Base-by-base conservation (phyloP, 257 asterid genomes). In the Capsicum rhomboideum region DNA sequence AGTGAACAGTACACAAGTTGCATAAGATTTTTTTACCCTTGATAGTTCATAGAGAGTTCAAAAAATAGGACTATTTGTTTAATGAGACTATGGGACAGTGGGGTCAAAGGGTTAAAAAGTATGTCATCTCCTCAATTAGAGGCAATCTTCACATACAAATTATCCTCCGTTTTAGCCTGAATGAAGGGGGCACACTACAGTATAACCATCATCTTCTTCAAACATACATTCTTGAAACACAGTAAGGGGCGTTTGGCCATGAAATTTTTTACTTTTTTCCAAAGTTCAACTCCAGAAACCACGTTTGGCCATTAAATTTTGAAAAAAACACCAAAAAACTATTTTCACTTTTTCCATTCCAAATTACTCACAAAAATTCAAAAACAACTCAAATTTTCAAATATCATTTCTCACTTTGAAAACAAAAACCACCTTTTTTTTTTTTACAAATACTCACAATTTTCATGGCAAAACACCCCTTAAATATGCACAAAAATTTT, bases 101-200 rank as follows among this genome's bases (percentile, higher is more conserved):
- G 94, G 92, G 89, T 82, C 96, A 87, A 34, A 16, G 18, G 53
- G 84, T 50, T n/a, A 26, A 23, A 61, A 87, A 83, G 44, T 82
- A 44, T 66, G 56, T 34, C 40, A 34, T 34, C 86, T 59, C 46
- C 83, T 82, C 87, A 75, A 31, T 79, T 81, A 75, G 28, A 91
- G 90, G 87, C 82, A 88, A 64, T 89, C 87, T 83, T 31, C 91
- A 34, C 84, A 88, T 67, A 21, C 66, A 9, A 50, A 53, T 61
- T 46, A 8, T 69, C 78, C 78, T 69, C 78, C 78, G 37, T 69
- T 37, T 69, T 18, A 69, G 53, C 78, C 53, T 37, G 46, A 69
- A 69, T 69, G 29, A 69, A 68, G 49, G 78, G 74, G 29, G 26
- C 26, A 66, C 2, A 53, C 29, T 37, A 69, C 78, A 69, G 78